A percentile compares a stretch with the other conserved stretches of the same genome.
These are phyloP conservation scores for Daedalea quercina DNA, from an alignment of 768 basidiomycete genomes.

Conservation along the genomic window DNA sequence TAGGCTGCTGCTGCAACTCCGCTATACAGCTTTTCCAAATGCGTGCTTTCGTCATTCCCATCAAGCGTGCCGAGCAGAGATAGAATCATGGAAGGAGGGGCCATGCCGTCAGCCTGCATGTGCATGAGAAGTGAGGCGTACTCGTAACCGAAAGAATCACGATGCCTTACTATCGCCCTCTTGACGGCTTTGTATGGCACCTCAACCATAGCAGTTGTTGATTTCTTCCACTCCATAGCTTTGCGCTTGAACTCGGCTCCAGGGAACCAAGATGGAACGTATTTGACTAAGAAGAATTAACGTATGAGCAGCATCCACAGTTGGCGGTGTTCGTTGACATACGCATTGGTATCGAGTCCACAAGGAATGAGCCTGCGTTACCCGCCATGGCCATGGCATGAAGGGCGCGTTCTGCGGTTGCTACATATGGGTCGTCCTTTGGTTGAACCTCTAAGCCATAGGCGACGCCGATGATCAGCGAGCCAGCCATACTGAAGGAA, in stretches of 20 bases:
- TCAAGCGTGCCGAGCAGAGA: conserved; percentile 7
- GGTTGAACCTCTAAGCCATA: conserved; percentile 40
- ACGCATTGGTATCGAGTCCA: conserved; percentile 34
- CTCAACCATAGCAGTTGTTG: conserved; percentile 13
- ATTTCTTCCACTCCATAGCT: conserved; percentile 13
- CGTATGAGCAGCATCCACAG: not conserved
- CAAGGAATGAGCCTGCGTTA: conserved; percentile 37
- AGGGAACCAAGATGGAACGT: conserved; percentile 22
- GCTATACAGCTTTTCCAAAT: conserved; percentile 12
- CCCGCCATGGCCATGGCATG: conserved; percentile 27
- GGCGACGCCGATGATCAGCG: conserved; percentile 34
- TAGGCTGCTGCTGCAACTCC: conserved; percentile 14
- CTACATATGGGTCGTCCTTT: conserved; percentile 37
- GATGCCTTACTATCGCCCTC: conserved; percentile 13
- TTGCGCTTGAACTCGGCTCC: conserved; percentile 21
- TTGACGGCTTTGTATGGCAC: conserved; percentile 17
- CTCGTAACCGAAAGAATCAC: too few relatives aligned
- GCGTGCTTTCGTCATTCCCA: conserved; percentile 7
- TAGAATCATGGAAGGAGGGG: conserved; percentile 11
- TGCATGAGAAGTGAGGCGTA: too few relatives aligned
- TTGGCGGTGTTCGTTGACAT: conserved; percentile 3
- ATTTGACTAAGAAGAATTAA: conserved; percentile 7
- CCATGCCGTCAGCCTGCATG: conserved; percentile 15
- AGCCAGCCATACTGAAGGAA: conserved; percentile 31
- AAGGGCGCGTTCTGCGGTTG: conserved; percentile 32